Base-by-base conservation (phyloP, 2,329 filamentous ascomycete genomes). In the Penicillium carneum region DNA sequence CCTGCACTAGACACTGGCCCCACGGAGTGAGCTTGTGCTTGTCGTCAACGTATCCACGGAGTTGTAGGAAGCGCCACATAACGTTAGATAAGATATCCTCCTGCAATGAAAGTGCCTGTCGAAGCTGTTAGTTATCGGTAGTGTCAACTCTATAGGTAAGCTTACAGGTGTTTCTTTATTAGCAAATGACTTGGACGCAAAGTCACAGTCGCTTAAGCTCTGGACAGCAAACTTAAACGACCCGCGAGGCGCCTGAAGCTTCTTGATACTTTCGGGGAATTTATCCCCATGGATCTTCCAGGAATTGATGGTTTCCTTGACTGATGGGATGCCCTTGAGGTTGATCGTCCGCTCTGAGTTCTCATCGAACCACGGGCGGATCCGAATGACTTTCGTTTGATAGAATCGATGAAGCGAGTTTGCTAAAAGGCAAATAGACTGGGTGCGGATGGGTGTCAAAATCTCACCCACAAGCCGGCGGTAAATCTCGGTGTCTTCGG, bases 51-150 rank as follows among this genome's bases (percentile, higher is more conserved):
- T 97, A 99, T 26, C 90, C 93, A 61, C 93, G 88, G 50, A 98
- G 84, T 73, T 97, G 92, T 23, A 99, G 84, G 77, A 97, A 95
- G 57, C 93, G 87, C 90, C 92, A 97, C 61, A 94, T 84, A 7
- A 89, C 87, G 70, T 97, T 91, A 18, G 92, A 81, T 26, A 85
- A 80, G 57, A 94, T 85, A 71, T 95, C 90, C 16, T 90, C 84
- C 64, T 89, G 86, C n/a, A 89, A 86, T 61, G 84, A 86, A 9
- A 85, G 74, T 14, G 74, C 72, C 78, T 84, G 36, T 18, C 10
- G 18, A 6, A n/a, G 57, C 59, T 16, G 33, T 60, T 43, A 57
- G 64, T 66, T 47, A 64, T 61, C 33, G n/a, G 41, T 31, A 34
- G 26, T 20, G 18, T 31, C 14, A 20, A 9, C 14, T 3, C n/a